Percentiles rank a stretch among this genome's conserved stretches.
These are phyloP conservation scores for Cladosporium sp. DNA, from an alignment of 2,329 filamentous ascomycete genomes.

Conservation along the genomic window DNA sequence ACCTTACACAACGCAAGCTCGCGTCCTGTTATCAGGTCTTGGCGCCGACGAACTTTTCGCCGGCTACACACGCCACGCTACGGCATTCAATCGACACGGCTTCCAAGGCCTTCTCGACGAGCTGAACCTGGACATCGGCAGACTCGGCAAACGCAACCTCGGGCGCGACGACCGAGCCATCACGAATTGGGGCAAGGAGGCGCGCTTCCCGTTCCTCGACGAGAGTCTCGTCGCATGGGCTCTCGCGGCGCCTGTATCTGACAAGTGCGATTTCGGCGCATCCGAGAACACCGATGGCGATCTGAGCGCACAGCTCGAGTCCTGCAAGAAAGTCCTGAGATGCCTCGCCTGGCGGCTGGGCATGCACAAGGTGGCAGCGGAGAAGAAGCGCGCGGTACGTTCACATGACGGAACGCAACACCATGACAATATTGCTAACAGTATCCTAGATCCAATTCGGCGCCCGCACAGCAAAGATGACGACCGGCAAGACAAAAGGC, in stretches of 20 bases:
- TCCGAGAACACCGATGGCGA: slow-evolving; percentile 20
- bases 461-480: slow-evolving; percentile 43
- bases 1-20: slow-evolving; percentile 61
- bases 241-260: slow-evolving; percentile 64
- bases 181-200: slow-evolving; percentile 81
- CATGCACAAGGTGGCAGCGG: slow-evolving; percentile 64
- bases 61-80: slow-evolving; percentile 78
- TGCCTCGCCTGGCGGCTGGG: slow-evolving; percentile 69
- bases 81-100: slow-evolving; percentile 64
- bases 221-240: slow-evolving; percentile 80
- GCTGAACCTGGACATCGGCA: slow-evolving; percentile 73
- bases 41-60: slow-evolving; percentile 96
- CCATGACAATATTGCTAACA: slow-evolving; percentile 8
- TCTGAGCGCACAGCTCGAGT: slow-evolving; percentile 49
- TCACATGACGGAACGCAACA: neutral
- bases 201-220: slow-evolving; percentile 84
- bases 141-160: slow-evolving; percentile 88
- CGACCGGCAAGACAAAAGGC: slow-evolving; percentile 43
- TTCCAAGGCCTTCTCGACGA: slow-evolving; percentile 71
- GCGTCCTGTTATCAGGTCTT: slow-evolving; percentile 83
- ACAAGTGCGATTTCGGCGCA: slow-evolving; percentile 75
- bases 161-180: slow-evolving; percentile 90
- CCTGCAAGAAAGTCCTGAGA: slow-evolving; percentile 74
- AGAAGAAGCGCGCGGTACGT: slow-evolving; percentile 86
- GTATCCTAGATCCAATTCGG: slow-evolving; percentile 37